Evolutionary conservation across 352 stramenopile genomes (phyloP), one percentile per base, ranked within the genome.

Genomic region (Globisporangium nunn): DNA sequence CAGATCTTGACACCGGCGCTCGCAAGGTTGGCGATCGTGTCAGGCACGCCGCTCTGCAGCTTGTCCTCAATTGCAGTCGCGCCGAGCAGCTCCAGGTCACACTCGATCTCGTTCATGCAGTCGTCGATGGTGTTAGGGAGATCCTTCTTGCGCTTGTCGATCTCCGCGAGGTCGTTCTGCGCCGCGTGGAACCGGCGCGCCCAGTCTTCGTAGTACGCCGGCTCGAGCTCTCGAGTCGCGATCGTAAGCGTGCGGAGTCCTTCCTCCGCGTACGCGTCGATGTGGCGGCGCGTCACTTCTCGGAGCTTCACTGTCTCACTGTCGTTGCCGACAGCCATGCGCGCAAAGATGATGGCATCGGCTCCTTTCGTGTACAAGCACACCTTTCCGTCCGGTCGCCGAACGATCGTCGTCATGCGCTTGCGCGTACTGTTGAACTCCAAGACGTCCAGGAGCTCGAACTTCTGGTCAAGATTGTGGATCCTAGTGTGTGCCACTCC

Each of bases 41-140:
- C 79, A 0, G 87, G 87, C 0, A 98, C 93, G 31, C 88, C 92
- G 50, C 85, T 72, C 62, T 98, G 93, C 15, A 98, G 71, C 57
- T 96, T 93, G 64, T 98, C 93, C 67, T 98, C 93, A 52, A 98
- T 98, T 23, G 89, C 93, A 3, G 88, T 98, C 0, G 91, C 86
- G 6, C 93, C 92, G 7, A 97, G 72, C 5, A 96, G 75, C 29
- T 81, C 73, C 41, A 97, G 65, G 30, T 93, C 67, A 10, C 62
- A 71, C 62, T 97, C 89, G 23, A 96, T 79, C 55, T 93, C 81
- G 44, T 80, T 78, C 82, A 92, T 92, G 37, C 72, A 91, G 23
- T 71, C 55, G 43, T 93, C 84, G 47, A 92, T 92, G 11, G 59
- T 56, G 56, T 94, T 94, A 1, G 72, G 65, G 2, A 74, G 62